These are phyloP conservation scores for Ilex aquifolium DNA, from an alignment of 257 asterid species.

Conservation along the genomic window DNA sequence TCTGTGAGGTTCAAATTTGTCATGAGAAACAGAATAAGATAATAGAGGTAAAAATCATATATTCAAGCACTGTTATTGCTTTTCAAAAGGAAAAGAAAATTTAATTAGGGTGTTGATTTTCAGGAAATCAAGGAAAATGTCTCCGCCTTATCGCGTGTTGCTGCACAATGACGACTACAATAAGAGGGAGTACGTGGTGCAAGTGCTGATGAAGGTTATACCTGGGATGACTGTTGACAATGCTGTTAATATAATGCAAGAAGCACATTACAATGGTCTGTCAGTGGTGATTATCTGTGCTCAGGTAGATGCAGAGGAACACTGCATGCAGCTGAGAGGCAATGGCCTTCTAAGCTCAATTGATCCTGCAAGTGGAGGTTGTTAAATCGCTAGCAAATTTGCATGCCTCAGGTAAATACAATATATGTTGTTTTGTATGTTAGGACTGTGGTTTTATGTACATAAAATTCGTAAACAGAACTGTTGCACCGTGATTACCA, in stretches of 20 bases:
- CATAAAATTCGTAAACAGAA: too few relatives aligned
- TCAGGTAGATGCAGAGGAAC: conserved; percentile 92
- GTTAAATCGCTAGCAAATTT: conserved; percentile 33
- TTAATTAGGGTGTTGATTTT: background rate
- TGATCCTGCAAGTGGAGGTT: conserved; percentile 86
- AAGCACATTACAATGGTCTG: conserved; percentile 78
- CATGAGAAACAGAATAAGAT: too few relatives aligned
- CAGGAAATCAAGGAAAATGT: conserved; percentile 81
- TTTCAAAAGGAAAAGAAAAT: too few relatives aligned
- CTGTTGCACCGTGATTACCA: too few relatives aligned
- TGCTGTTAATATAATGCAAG: conserved; percentile 96
- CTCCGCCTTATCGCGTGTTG: conserved; percentile 89
- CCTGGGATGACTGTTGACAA: conserved; percentile 93
- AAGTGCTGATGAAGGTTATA: conserved; percentile 94
- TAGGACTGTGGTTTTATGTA: too few relatives aligned
- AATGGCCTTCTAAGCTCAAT: conserved; percentile 88
- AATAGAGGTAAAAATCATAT: too few relatives aligned
- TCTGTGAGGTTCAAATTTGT: too few relatives aligned
- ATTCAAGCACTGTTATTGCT: too few relatives aligned
- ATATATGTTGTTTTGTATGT: too few relatives aligned
- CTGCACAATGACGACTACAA: conserved; percentile 86
- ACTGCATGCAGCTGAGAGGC: conserved; percentile 85
- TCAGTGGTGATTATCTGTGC: conserved; percentile 82
- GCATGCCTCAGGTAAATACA: too few relatives aligned
- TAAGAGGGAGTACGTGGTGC: conserved; percentile 95